These are phyloP conservation scores for Uronychia binucleata DNA, from an alignment of 73 alveolate species.

Conservation along the genomic window DNA sequence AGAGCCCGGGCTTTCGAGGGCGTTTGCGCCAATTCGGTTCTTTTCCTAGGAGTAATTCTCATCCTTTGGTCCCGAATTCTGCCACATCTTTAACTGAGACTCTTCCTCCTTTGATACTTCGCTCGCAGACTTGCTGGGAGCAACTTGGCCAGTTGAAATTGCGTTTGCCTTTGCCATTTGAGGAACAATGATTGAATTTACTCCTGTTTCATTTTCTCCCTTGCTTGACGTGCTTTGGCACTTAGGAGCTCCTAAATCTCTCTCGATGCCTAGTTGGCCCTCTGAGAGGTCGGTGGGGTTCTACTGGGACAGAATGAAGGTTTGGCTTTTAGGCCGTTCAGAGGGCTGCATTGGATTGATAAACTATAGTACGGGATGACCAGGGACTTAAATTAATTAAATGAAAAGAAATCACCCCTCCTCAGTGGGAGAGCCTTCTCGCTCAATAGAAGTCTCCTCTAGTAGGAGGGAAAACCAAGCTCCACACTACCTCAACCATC, in stretches of 20 bases:
- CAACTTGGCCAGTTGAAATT: too few relatives aligned
- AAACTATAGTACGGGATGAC: not conserved
- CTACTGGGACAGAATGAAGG: not conserved
- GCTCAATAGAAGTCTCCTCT: not conserved
- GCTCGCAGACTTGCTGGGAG: too few relatives aligned
- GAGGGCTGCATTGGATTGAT: not conserved
- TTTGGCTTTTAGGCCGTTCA: not conserved
- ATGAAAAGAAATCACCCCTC: not conserved
- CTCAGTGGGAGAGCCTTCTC: not conserved
- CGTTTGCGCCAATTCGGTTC: too few relatives aligned
- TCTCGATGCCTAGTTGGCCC: not conserved
- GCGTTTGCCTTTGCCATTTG: too few relatives aligned
- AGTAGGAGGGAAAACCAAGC: not conserved
- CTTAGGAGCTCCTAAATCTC: not conserved
- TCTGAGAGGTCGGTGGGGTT: not conserved
- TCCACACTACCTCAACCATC: too few relatives aligned
- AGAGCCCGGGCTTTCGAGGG: not conserved
- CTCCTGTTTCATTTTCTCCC: too few relatives aligned
- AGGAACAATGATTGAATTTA: too few relatives aligned
- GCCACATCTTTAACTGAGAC: too few relatives aligned
- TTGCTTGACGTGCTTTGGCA: too few relatives aligned
- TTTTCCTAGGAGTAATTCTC: too few relatives aligned
- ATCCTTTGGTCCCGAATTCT: too few relatives aligned
- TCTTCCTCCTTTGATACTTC: too few relatives aligned
- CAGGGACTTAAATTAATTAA: not conserved